These are phyloP conservation scores for Dictyostelium intermedium DNA, from an alignment of 78 protist species.

Conservation along the genomic window DNA sequence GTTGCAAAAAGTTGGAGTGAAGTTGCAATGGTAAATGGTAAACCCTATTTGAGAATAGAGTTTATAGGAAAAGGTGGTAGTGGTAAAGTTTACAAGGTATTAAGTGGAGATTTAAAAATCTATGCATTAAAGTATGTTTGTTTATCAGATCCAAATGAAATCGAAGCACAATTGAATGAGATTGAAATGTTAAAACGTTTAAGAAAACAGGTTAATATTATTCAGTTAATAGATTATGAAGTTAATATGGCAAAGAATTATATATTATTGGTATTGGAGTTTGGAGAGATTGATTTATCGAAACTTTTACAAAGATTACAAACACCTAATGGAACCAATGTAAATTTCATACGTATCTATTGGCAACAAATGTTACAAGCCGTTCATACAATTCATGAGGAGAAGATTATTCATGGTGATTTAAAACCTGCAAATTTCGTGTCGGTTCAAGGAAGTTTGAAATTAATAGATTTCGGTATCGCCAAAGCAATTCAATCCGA, in stretches of 20 bases:
- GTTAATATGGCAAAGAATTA: constrained; percentile 10
- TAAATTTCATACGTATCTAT: constrained; percentile 83
- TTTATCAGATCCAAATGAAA: constrained; percentile 61
- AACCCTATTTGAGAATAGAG: constrained; percentile 49
- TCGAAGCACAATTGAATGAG: constrained; percentile 86
- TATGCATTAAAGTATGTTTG: constrained; percentile 66
- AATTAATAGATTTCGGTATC: constrained; percentile 98
- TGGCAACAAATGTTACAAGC: constrained; percentile 89
- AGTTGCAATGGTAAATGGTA: constrained; percentile 57
- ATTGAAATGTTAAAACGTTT: constrained; percentile 84
- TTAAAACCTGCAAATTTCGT: constrained; percentile 98
- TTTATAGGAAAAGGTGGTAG: constrained; percentile 93
- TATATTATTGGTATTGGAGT: constrained; percentile 91
- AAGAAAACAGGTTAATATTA: constrained; percentile 34
- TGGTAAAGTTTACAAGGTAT: constrained; percentile 28
- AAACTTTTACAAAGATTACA: constrained; percentile 11
- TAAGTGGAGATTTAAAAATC: constrained; percentile 67
- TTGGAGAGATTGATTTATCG: constrained; percentile 92
- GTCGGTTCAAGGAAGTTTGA: constrained; percentile 91
- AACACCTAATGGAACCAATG: constrained; percentile 9
- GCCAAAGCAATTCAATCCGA: constrained; percentile 89
- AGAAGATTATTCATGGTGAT: constrained; percentile 95
- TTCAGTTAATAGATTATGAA: constrained; percentile 85
- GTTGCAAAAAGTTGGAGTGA: constrained; percentile 41
- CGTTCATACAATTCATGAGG: constrained; percentile 92